Evolutionary conservation across 202 grass and related monocot species (phyloP).

Genomic region (Sporobolus alterniflorus): DNA sequence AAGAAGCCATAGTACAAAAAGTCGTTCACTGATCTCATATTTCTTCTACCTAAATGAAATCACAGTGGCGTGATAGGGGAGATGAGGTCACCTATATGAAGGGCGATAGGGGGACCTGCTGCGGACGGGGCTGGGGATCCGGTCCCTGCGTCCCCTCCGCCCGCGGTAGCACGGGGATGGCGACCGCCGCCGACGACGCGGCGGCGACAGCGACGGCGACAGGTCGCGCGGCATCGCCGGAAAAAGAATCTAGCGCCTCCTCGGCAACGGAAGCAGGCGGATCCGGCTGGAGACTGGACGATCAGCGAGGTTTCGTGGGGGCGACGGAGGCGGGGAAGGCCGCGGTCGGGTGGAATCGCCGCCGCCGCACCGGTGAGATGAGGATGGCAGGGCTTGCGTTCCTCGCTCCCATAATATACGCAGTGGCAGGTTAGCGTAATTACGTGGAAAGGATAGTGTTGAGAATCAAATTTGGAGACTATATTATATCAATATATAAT

Average conservation of each 20-base stretch:
- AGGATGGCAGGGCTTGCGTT: not conserved
- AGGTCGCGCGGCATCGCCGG: constrained; percentile 51
- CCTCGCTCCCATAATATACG: not conserved
- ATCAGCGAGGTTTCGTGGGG: not conserved
- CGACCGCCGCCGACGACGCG: constrained; percentile 44
- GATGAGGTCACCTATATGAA: constrained; percentile 69
- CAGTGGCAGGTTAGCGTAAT: not conserved
- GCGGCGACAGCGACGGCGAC: constrained; percentile 40
- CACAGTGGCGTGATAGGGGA: constrained; percentile 25
- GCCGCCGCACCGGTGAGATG: constrained; percentile 17
- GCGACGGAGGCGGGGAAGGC: too few species aligned
- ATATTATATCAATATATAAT: too few species aligned
- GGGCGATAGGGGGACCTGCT: constrained; percentile 61
- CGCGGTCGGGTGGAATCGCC: constrained; percentile 1
- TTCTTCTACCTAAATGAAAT: constrained; percentile 4
- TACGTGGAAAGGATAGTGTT: not conserved
- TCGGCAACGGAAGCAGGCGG: not conserved
- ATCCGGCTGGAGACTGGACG: not conserved
- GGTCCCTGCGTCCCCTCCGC: constrained; percentile 40
- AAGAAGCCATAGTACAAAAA: constrained; percentile 29
- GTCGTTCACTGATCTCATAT: not conserved
- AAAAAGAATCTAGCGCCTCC: not conserved
- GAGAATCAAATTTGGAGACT: too few species aligned
- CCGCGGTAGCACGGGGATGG: constrained; percentile 42
- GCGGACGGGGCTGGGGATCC: constrained; percentile 36